phyloP scores from a whole-genome alignment of 2,329 filamentous ascomycete genomes.

The Fusarium bactridioides region DNA sequence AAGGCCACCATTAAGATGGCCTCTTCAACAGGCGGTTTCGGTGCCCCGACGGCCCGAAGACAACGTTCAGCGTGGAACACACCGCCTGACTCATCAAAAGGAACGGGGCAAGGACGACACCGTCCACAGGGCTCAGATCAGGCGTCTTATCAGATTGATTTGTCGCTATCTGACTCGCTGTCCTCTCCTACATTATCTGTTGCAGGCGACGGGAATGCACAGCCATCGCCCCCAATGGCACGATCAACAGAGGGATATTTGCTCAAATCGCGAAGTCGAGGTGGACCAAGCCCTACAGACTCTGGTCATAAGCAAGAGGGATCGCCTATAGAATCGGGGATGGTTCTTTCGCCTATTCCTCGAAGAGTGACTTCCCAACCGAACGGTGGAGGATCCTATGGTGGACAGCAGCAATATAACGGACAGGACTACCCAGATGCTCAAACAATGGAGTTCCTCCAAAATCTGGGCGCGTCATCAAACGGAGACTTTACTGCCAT shows the following conservation, averaged over 20 bases:
- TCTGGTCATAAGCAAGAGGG: constrained; percentile 43
- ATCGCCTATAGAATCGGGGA: constrained; percentile 50
- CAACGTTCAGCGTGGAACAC: constrained; percentile 44
- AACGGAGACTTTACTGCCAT: constrained; percentile 45
- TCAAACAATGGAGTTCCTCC: constrained; percentile 63
- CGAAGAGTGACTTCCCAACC: constrained; percentile 49
- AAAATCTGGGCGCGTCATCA: constrained; percentile 51
- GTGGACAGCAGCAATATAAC: constrained; percentile 45
- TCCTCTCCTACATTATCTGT: constrained; percentile 53
- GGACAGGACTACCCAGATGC: constrained; percentile 56
- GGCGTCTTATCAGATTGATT: constrained; percentile 47
- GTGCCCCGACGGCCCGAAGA: constrained; percentile 47
- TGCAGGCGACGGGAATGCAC: constrained; percentile 45
- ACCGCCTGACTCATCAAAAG: constrained; percentile 39
- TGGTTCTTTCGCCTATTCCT: constrained; percentile 55
- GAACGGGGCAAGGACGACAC: constrained; percentile 36
- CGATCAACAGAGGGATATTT: constrained; percentile 46
- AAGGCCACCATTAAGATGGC: constrained; percentile 97
- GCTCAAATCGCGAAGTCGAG: constrained; percentile 41
- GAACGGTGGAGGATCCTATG: constrained; percentile 43
- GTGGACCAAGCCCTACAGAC: constrained; percentile 44
- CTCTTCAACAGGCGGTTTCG: constrained; percentile 85
- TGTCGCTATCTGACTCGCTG: constrained; percentile 50
- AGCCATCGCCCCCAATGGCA: constrained; percentile 51
- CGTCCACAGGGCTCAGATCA: constrained; percentile 44